A percentile compares a stretch with the other conserved stretches of the same genome.
phyloP scores from a whole-genome alignment of 2,329 filamentous ascomycete species.

The Boeremia lycopersici region DNA sequence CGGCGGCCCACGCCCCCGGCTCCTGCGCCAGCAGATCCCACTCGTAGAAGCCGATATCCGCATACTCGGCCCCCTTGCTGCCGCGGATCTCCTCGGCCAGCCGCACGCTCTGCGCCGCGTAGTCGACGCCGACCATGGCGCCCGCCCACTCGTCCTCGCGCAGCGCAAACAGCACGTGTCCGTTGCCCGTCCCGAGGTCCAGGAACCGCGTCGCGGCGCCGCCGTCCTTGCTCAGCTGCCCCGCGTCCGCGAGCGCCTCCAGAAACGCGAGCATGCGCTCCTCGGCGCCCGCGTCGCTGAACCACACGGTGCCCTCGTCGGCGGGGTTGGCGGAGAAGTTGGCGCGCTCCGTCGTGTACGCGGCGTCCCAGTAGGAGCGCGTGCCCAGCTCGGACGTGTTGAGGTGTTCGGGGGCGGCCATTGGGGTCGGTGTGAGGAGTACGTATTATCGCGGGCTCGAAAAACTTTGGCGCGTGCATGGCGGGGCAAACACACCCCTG shows the following conservation, averaged over 20 bases:
- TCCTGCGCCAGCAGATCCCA: slow-evolving; percentile 57
- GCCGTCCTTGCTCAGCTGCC: slow-evolving; percentile 51
- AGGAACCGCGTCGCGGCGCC: slow-evolving; percentile 64
- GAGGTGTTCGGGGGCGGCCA: slow-evolving; percentile 53
- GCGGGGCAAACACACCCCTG: background rate
- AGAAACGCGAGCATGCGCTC: slow-evolving; percentile 74
- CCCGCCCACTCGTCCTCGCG: slow-evolving; percentile 71
- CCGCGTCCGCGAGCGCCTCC: slow-evolving; percentile 57
- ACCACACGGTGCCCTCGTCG: slow-evolving; percentile 93
- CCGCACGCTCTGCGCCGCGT: slow-evolving; percentile 74
- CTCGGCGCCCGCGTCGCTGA: slow-evolving; percentile 90
- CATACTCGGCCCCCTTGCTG: slow-evolving; percentile 35
- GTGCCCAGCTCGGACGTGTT: slow-evolving; percentile 83
- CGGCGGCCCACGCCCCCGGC: slow-evolving; percentile 60
- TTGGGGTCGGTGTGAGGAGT: background rate
- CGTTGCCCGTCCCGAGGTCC: slow-evolving; percentile 94
- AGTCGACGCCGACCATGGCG: slow-evolving; percentile 84
- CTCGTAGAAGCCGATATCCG: slow-evolving; percentile 56
- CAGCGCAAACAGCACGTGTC: slow-evolving; percentile 84
- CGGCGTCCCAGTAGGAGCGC: slow-evolving; percentile 68
- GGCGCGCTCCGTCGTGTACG: slow-evolving; percentile 72
- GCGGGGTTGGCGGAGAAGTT: slow-evolving; percentile 74
- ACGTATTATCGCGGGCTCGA: background rate
- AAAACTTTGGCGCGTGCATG: slow-evolving; percentile 3
- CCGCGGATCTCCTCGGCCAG: slow-evolving; percentile 70